Evolutionary conservation across 2,329 filamentous ascomycete genomes (phyloP).

Genomic region (Dothiorella sarmentorum): DNA sequence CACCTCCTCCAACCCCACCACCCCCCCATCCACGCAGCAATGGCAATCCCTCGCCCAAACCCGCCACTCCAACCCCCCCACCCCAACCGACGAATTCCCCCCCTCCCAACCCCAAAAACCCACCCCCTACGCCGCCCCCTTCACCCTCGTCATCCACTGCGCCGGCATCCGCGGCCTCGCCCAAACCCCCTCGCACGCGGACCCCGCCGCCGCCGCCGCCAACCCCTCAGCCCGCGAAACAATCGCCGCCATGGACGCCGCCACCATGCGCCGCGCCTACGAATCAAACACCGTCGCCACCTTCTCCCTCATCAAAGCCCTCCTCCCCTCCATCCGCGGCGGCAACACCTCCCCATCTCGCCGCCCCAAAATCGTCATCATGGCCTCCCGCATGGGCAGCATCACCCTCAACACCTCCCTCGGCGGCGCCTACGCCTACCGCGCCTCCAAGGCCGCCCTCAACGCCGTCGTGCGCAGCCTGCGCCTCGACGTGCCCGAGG

Average conservation of each 20-base stretch:
- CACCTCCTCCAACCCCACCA: too few species aligned
- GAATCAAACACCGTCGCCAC: constrained; percentile 44
- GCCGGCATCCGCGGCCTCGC: constrained; percentile 47
- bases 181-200: constrained; percentile 27
- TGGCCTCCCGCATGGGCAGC: constrained; percentile 47
- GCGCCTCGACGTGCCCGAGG: constrained; percentile 42
- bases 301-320: constrained; percentile 37
- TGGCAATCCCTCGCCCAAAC: too few species aligned
- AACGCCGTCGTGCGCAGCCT: constrained; percentile 46
- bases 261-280: constrained; percentile 39
- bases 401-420: constrained; percentile 38
- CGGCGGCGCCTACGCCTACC: constrained; percentile 46
- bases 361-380: constrained; percentile 37
- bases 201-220: constrained; percentile 24
- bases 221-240: constrained; percentile 43
- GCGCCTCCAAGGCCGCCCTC: constrained; percentile 46
- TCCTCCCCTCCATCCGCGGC: constrained; percentile 35
- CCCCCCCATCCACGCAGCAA: too few species aligned
- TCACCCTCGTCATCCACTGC: constrained; percentile 43
- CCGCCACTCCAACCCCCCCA: neutral
- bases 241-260: constrained; percentile 37
- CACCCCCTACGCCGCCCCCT: constrained; percentile 19
- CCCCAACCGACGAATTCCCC: neutral
- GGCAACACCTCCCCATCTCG: too few species aligned
- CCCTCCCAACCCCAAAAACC: neutral